Base-by-base conservation (phyloP, 768 basidiomycete species). In the Russula compacta region DNA sequence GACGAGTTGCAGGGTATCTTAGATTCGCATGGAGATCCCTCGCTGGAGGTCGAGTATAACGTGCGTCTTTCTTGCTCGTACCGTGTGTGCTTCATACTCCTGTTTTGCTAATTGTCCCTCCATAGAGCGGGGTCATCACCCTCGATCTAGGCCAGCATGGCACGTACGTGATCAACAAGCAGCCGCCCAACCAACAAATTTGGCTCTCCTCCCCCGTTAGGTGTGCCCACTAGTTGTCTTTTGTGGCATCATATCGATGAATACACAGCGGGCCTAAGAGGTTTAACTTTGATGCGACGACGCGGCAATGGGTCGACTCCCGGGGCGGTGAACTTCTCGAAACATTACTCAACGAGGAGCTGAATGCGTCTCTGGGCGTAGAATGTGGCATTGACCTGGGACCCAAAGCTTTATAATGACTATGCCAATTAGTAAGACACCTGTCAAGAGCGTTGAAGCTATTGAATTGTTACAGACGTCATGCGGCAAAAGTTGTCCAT, bases 131-230 rank as follows among this genome's bases (percentile, higher is more conserved):
- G n/a, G 94, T 97, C 35, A 72, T 97, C 38, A 97, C 93, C 1
- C 81, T 95, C 47, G 78, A 77, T 52, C 77, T 95, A 15, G 92
- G 86, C 35, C 74, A 78, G 43, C 75, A 84, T 58, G 92, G 92
- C 14, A 95, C 89, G 11, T 97, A 95, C 74, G 94, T 95, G 33
- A 86, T 97, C 74, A 97, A 97, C 74, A 97, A 95, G 77, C 94
- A 97, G 71, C 94, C 94, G 11, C 94, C 94, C 6, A 97, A 97
- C 71, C 92, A 92, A 75, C 94, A 97, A 70, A 95, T 97, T 67
- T 97, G 94, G 94, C 78, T 97, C 19, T 94, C 92, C 4, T 92
- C 89, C 9, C 94, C 94, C 0, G 71, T 83, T 66, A 92, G 90
- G 93, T 92, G 65, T 42, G 76, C 49, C 35, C 47, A 35, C 24